phyloP scores from a whole-genome alignment of 768 basidiomycete genomes.

The Mycena chlorophos region DNA sequence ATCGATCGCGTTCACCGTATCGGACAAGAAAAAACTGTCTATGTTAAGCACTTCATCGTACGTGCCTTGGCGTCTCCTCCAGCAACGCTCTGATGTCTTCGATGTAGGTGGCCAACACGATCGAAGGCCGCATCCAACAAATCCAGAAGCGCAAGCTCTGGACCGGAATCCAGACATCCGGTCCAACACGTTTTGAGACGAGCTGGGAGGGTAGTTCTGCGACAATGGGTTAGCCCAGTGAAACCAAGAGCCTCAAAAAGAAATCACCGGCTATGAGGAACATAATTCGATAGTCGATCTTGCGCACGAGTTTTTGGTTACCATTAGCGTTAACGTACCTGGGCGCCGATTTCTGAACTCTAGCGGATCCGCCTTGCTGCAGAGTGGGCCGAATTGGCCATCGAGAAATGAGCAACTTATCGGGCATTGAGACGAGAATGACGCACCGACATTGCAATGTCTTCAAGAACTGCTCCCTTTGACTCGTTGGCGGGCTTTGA shows the following conservation, averaged over 20 bases:
- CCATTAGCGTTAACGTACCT: too few species aligned
- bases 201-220: slow-evolving; percentile 67
- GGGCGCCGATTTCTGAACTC: too few species aligned
- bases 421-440: too few species aligned
- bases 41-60: slow-evolving; percentile 85
- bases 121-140: slow-evolving; percentile 75
- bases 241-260: not conserved
- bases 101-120: slow-evolving; percentile 72
- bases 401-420: too few species aligned
- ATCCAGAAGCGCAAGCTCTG: slow-evolving; percentile 86
- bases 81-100: not conserved
- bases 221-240: not conserved
- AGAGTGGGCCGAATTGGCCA: too few species aligned
- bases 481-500: too few species aligned
- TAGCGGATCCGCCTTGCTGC: too few species aligned
- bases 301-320: slow-evolving; percentile 56
- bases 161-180: slow-evolving; percentile 64
- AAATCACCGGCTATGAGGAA: slow-evolving; percentile 38
- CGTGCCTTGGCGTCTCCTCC: slow-evolving; percentile 23
- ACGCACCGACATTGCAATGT: too few species aligned
- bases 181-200: slow-evolving; percentile 65
- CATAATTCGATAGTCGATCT: slow-evolving; percentile 61
- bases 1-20: slow-evolving; percentile 86
- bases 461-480: too few species aligned
- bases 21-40: slow-evolving; percentile 79